These are phyloP conservation scores for Alternaria rosae DNA, from an alignment of 2,329 filamentous ascomycete genomes.

Conservation along the genomic window DNA sequence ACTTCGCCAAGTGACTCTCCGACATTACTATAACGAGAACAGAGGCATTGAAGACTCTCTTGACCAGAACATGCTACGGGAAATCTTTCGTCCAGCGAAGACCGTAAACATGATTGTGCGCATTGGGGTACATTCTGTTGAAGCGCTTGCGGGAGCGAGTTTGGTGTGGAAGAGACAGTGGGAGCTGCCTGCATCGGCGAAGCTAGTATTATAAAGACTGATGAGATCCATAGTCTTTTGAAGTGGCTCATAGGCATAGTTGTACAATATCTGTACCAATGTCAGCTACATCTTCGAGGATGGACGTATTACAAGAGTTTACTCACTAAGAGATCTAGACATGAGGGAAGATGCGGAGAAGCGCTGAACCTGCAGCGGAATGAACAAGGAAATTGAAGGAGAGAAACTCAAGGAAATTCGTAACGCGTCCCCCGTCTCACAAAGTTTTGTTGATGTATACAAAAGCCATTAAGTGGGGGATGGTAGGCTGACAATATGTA, in stretches of 20 bases:
- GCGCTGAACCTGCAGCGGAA: conserved; percentile 47
- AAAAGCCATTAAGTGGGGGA: conserved; percentile 28
- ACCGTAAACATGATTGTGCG: conserved; percentile 47
- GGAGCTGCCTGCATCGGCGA: conserved; percentile 37
- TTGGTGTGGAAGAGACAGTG: conserved; percentile 29
- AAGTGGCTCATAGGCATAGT: conserved; percentile 50
- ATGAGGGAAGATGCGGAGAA: conserved; percentile 41
- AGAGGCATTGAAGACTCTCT: conserved; percentile 45
- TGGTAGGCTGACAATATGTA: conserved; percentile 49
- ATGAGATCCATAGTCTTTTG: conserved; percentile 48
- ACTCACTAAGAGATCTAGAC: conserved; percentile 45
- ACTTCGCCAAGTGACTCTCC: conserved; percentile 50
- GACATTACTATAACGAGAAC: conserved; percentile 47
- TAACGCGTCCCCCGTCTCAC: conserved; percentile 48
- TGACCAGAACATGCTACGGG: conserved; percentile 45
- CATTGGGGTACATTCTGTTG: conserved; percentile 45
- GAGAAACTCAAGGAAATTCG: conserved; percentile 46
- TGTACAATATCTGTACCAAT: conserved; percentile 42
- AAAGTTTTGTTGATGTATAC: conserved; percentile 38
- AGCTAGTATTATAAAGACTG: conserved; percentile 45
- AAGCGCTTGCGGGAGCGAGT: conserved; percentile 37
- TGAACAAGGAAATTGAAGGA: conserved; percentile 46
- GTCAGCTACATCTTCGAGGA: conserved; percentile 40
- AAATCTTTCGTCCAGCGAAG: conserved; percentile 44
- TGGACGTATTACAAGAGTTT: conserved; percentile 20